These are phyloP conservation scores for Rhizophagus clarus DNA, from an alignment of 192 early-diverging fungal genomes.

Conservation along the genomic window DNA sequence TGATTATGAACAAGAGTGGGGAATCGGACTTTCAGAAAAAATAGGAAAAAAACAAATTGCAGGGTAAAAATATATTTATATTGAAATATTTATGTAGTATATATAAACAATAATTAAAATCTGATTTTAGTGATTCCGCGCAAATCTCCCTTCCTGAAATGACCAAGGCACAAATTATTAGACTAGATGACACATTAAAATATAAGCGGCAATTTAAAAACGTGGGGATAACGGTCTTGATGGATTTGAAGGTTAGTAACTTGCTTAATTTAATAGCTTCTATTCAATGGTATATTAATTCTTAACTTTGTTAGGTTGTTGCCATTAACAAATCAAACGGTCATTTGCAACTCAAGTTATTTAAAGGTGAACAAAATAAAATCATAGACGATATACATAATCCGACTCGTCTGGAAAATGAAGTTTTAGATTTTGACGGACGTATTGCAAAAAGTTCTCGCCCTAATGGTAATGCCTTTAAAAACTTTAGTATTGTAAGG, in stretches of 20 bases:
- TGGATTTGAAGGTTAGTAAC: neutral
- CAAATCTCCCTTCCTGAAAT: constrained; percentile 9
- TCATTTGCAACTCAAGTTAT: neutral
- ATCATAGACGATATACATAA: constrained; percentile 32
- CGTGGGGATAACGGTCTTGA: neutral
- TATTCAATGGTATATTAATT: neutral
- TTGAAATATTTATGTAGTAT: neutral
- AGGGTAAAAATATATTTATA: neutral
- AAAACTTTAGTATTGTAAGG: constrained; percentile 4
- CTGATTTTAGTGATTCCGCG: constrained; percentile 12
- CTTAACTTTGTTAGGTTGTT: neutral
- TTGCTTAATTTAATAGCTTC: neutral
- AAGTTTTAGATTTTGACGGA: constrained; percentile 47
- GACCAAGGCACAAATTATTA: neutral
- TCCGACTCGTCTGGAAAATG: constrained; percentile 46
- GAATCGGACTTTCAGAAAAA: neutral
- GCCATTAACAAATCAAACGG: constrained; percentile 7
- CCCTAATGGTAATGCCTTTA: constrained; percentile 52
- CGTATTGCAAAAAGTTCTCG: constrained; percentile 42
- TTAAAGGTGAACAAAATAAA: neutral
- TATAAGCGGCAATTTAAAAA: constrained; percentile 15
- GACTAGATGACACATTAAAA: neutral
- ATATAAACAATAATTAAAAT: neutral
- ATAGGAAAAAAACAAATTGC: constrained; percentile 4
- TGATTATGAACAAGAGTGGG: constrained; percentile 15